These are phyloP conservation scores for Cyclotella kingstonii DNA, from an alignment of 108 stramenopile species.

Conservation along the genomic window DNA sequence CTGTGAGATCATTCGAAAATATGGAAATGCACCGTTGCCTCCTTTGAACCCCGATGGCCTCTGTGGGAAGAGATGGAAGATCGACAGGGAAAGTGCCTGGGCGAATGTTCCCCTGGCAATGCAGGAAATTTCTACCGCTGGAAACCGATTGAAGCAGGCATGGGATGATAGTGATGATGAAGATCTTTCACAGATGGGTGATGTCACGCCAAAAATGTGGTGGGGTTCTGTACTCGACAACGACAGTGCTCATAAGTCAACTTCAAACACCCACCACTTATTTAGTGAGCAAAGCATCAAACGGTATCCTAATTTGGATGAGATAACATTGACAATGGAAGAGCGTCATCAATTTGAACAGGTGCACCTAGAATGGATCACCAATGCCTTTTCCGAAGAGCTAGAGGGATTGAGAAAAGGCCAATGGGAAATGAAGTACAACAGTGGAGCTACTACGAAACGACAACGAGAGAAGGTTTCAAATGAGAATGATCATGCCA, in stretches of 20 bases:
- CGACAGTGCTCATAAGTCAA: neutral
- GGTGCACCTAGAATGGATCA: slow-evolving; percentile 36
- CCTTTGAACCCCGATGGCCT: slow-evolving; percentile 15
- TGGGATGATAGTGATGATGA: slow-evolving; percentile 8
- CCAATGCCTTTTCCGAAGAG: slow-evolving; percentile 37
- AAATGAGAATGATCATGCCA: neutral
- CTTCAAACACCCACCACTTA: neutral
- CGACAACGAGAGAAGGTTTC: too few relatives aligned
- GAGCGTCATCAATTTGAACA: slow-evolving; percentile 26
- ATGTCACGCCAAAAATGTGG: neutral
- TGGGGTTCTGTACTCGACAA: too few relatives aligned
- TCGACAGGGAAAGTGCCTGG: slow-evolving; percentile 28
- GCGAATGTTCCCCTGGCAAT: slow-evolving; percentile 10
- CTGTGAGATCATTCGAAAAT: slow-evolving; percentile 16
- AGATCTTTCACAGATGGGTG: too few relatives aligned
- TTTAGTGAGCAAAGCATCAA: neutral
- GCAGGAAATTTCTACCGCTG: slow-evolving; percentile 24
- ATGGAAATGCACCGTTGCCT: slow-evolving; percentile 19
- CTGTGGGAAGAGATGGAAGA: slow-evolving; percentile 6
- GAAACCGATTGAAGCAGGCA: slow-evolving; percentile 6
- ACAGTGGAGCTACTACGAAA: neutral
- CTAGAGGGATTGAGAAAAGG: slow-evolving; percentile 38
- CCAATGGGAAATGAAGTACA: slow-evolving; percentile 10
- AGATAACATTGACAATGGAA: slow-evolving; percentile 4
- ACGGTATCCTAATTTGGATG: neutral